Conservation (phyloP, 2,329 filamentous ascomycete species). For the Chrysoporthe deuterocubensis region DNA sequence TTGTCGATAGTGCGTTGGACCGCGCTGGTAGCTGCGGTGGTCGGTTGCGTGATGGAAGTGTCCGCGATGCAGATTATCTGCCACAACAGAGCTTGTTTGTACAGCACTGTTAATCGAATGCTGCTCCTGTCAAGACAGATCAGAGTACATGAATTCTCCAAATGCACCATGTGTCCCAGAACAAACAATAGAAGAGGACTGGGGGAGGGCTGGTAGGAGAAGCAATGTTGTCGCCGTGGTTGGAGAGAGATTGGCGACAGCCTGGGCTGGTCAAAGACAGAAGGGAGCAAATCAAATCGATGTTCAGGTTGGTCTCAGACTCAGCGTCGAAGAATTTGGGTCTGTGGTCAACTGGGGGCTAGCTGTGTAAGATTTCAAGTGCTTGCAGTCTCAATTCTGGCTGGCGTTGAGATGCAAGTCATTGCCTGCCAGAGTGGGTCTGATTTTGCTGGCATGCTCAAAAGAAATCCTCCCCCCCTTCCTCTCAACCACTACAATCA, state of each 20-base stretch:
- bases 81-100: not conserved
- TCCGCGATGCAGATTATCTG: not conserved
- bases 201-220: not conserved
- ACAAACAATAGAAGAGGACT: not conserved
- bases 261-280: not conserved
- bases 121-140: not conserved
- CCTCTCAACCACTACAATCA: not conserved
- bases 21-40: not conserved
- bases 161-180: not conserved
- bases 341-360: not conserved
- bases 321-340: not conserved
- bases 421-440: conserved; percentile 8
- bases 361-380: not conserved
- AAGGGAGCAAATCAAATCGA: not conserved
- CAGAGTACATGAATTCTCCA: not conserved
- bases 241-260: not conserved
- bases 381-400: not conserved
- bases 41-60: not conserved
- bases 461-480: not conserved
- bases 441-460: not conserved
- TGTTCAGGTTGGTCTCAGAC: not conserved
- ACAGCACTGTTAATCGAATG: not conserved
- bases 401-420: not conserved
- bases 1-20: not conserved
- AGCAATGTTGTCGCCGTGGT: not conserved